phyloP scores from a whole-genome alignment of 2,329 filamentous ascomycete species.

The Furcasterigmium sp. region DNA sequence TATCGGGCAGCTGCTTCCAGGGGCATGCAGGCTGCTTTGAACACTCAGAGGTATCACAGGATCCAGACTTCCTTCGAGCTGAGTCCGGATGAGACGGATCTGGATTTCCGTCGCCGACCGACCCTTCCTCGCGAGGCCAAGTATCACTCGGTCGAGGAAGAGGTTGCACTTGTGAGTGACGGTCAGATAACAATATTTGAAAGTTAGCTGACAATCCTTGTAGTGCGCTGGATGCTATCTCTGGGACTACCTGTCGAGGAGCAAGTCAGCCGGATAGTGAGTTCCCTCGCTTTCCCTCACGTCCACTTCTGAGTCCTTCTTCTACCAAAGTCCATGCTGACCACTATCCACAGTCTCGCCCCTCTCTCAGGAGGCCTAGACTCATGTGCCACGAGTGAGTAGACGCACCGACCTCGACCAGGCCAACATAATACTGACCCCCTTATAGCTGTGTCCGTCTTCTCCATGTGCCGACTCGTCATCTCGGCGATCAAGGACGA shows the following conservation, averaged over 20 bases:
- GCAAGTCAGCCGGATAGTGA: conserved; percentile 37
- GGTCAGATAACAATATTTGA: too few species aligned
- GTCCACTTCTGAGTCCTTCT: neutral
- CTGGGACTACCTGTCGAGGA: conserved; percentile 57
- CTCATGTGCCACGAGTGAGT: conserved; percentile 42
- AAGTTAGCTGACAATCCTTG: neutral
- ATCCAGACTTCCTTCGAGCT: conserved; percentile 31
- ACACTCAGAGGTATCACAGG: conserved; percentile 37
- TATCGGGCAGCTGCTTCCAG: conserved; percentile 52
- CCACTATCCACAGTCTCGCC: conserved; percentile 19
- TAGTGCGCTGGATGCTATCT: conserved; percentile 58
- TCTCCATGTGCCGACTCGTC: conserved; percentile 50
- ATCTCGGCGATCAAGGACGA: conserved; percentile 41
- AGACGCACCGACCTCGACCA: conserved; percentile 32
- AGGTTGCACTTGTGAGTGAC: conserved; percentile 46
- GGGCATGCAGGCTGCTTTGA: conserved; percentile 50
- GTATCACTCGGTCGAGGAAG: conserved; percentile 60
- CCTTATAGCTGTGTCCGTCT: conserved; percentile 25
- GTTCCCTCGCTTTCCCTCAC: neutral
- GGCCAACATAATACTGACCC: conserved; percentile 27
- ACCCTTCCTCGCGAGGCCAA: conserved; percentile 38
- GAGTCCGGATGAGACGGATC: conserved; percentile 31
- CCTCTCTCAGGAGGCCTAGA: conserved; percentile 53
- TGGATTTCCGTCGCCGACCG: conserved; percentile 29
- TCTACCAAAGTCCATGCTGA: neutral